Base-by-base conservation (phyloP, 306 rosid genomes). In the Cyclanthera cordifolia region DNA sequence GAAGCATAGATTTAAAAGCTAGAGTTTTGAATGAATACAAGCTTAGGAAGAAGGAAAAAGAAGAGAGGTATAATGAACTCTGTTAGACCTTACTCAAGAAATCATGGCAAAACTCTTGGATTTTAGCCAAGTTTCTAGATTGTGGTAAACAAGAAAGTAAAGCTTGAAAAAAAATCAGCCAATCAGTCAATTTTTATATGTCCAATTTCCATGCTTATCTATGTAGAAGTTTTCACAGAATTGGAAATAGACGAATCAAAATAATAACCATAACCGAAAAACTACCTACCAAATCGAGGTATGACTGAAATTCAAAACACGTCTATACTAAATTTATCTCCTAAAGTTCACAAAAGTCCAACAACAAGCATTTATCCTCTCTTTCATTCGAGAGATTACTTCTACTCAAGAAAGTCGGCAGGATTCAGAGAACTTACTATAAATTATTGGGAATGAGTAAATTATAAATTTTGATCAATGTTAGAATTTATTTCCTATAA, bases 241-340 rank as follows among this genome's bases (percentile, higher is more conserved):
- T 52, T 76, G 79, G 75, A 58, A 75, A 71, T 69, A 61, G 43
- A 77, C 11, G 60, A 37, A 14, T 51, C 65, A n/a, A 64, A 54
- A 13, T n/a, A 48, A 48, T 32, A 65, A 51, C 68, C 48, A 41
- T 56, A 53, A 65, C 52, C 52, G 51, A 60, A 37, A 54, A 45
- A 39, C 67, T 19, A 30, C 19, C 72, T 13, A 61, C 27, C 32
- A 71, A 68, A 43, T 37, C 59, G 49, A 78, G 51, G 58, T 72
- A 66, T 74, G 65, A 53, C 82, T 69, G 15, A 56, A 50, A 55
- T 67, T 71, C 56, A 50, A 70, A 64, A 72, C 78, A 45, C 66
- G 74, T 19, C 21, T 77, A 80, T 64, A 16, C 80, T 77, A 75
- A 80, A 75, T 70, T 47, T 72, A 77, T 73, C 55, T 45, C 17